A percentile compares a stretch with the other conserved stretches of the same genome.
phyloP scores from a whole-genome alignment of 768 basidiomycete genomes.

The Tylopilus felleus region DNA sequence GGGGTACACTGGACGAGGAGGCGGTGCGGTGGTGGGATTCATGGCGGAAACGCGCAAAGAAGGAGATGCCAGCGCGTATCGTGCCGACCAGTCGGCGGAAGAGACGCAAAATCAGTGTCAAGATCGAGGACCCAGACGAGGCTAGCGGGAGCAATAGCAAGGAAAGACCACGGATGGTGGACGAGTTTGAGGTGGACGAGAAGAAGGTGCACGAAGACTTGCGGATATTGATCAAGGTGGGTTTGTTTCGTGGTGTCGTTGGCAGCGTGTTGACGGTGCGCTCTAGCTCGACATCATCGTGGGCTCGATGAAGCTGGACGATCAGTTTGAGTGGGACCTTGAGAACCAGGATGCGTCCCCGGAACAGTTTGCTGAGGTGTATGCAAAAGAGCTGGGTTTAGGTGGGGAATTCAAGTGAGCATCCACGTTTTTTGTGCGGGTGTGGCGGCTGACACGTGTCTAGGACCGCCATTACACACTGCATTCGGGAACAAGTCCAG shows the following conservation, averaged over 20 bases:
- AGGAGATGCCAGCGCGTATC: slow-evolving; percentile 28
- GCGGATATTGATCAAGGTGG: slow-evolving; percentile 87
- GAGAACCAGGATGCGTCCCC: slow-evolving; percentile 77
- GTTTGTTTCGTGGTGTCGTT: slow-evolving; percentile 17
- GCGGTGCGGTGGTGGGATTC: slow-evolving; percentile 64
- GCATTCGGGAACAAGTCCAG: slow-evolving; percentile 93
- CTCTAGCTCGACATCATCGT: slow-evolving; percentile 90
- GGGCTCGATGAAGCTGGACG: slow-evolving; percentile 88
- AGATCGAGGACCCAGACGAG: slow-evolving; percentile 24
- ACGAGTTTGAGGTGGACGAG: slow-evolving; percentile 67
- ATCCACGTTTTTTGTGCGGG: background rate
- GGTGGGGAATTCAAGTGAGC: slow-evolving; percentile 88
- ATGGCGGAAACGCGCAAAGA: slow-evolving; percentile 56
- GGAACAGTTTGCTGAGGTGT: slow-evolving; percentile 89
- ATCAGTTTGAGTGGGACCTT: slow-evolving; percentile 98
- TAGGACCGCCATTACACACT: slow-evolving; percentile 93
- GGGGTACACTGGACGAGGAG: slow-evolving; percentile 49
- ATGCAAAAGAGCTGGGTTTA: slow-evolving; percentile 83
- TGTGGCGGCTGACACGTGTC: slow-evolving; percentile 11
- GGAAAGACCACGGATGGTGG: slow-evolving; percentile 50
- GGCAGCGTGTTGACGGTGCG: slow-evolving; percentile 4
- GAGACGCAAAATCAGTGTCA: slow-evolving; percentile 39
- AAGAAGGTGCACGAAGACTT: slow-evolving; percentile 75
- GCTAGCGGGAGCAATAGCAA: slow-evolving; percentile 25
- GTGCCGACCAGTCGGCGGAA: slow-evolving; percentile 36